Conservation (phyloP, 106 monocot genomes). For the Allium fistulosum region DNA sequence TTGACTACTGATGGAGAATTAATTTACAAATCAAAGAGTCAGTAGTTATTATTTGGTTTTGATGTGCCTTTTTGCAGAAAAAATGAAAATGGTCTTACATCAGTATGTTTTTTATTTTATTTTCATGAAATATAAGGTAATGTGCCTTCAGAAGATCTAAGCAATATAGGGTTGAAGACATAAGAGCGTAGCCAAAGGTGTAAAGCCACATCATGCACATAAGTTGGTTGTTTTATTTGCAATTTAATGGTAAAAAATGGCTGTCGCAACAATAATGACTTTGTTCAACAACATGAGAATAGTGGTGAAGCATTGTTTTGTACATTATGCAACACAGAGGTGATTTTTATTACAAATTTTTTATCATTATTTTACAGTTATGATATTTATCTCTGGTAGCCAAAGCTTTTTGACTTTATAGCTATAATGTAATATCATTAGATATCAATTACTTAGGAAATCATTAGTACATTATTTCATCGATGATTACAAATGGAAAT, state of each 20-base stretch:
- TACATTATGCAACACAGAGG: constrained; percentile 79
- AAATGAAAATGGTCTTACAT: no score
- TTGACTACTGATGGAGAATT: constrained; percentile 10
- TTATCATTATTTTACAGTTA: no score
- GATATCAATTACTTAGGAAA: no score
- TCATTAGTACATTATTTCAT: no score
- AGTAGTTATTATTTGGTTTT: background rate
- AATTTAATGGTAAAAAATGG: constrained; percentile 45
- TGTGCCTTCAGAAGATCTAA: constrained; percentile 14
- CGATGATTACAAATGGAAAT: no score
- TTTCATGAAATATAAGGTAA: constrained; percentile 10
- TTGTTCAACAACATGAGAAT: constrained; percentile 14
- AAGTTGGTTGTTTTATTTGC: constrained; percentile 27
- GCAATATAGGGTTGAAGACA: constrained; percentile 13
- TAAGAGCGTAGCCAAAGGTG: constrained; percentile 10
- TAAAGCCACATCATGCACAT: constrained; percentile 11
- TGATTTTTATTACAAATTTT: background rate
- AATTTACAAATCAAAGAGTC: constrained; percentile 24
- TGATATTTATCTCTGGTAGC: no score
- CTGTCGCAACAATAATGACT: constrained; percentile 35
- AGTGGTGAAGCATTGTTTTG: constrained; percentile 58
- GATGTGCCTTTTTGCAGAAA: no score
- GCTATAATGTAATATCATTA: no score
- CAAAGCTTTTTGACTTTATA: no score
- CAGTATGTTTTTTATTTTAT: background rate